Conservation (phyloP, 1,139 yeast genomes). For the Candida buenavistaensis region DNA sequence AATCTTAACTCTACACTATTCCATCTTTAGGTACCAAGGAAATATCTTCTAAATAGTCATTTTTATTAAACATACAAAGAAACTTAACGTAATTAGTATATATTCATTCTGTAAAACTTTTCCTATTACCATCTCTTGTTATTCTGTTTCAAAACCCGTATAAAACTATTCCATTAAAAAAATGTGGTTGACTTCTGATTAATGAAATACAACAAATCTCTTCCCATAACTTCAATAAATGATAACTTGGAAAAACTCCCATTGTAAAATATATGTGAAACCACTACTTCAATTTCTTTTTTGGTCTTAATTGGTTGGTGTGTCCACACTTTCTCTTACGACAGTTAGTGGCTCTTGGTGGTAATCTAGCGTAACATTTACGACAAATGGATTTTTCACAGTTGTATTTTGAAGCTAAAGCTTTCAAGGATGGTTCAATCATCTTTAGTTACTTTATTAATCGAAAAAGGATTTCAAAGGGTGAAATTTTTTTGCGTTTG, state of each 20-base stretch:
- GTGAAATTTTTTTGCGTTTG: conserved; percentile 3
- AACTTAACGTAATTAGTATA: conserved; percentile 4
- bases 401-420: conserved; percentile 99
- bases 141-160: background rate
- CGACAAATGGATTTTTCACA: conserved; percentile 99
- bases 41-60: too few species aligned
- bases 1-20: too few species aligned
- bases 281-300: conserved; percentile 96
- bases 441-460: conserved; percentile 38
- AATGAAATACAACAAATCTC: conserved; percentile 2
- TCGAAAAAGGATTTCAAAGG: conserved; percentile 3
- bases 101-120: conserved; percentile 3
- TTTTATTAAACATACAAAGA: conserved; percentile 6
- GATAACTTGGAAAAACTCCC: conserved; percentile 5
- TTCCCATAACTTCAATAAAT: conserved; percentile 5
- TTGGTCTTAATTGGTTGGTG: conserved; percentile 99
- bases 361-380: conserved; percentile 99
- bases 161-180: too few species aligned
- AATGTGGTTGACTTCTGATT: background rate
- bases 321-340: conserved; percentile 99
- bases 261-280: conserved; percentile 1
- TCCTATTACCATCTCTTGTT: background rate
- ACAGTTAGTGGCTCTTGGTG: conserved; percentile 99
- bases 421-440: conserved; percentile 99
- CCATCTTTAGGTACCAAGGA: too few species aligned